These are phyloP conservation scores for Lepidopterella palustris DNA, from an alignment of 495 filamentous ascomycete genomes.

Conservation along the genomic window DNA sequence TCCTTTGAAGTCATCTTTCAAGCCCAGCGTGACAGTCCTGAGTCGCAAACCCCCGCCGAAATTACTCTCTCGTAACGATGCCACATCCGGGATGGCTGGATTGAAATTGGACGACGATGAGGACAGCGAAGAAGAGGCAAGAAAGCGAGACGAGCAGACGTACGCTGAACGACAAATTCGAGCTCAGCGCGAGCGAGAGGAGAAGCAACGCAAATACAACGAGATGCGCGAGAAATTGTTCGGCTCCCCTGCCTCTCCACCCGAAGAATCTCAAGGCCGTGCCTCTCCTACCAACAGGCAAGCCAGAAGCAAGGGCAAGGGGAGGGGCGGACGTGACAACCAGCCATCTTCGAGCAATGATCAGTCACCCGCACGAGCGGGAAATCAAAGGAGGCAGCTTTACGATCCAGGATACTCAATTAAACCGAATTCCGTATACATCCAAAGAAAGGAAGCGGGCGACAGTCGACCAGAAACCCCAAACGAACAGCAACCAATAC, in stretches of 20 bases:
- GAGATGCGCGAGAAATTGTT: slow-evolving; percentile 81
- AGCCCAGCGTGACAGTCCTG: slow-evolving; percentile 72
- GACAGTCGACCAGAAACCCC: slow-evolving; percentile 41
- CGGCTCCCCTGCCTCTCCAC: slow-evolving; percentile 50
- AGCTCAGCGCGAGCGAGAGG: slow-evolving; percentile 69
- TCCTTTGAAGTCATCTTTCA: slow-evolving; percentile 74
- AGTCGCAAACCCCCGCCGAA: slow-evolving; percentile 67
- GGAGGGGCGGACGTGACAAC: slow-evolving; percentile 37
- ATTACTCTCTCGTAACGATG: slow-evolving; percentile 42
- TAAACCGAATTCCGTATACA: slow-evolving; percentile 51
- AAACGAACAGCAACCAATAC: slow-evolving; percentile 53
- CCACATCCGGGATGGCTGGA: slow-evolving; percentile 48
- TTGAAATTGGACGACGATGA: slow-evolving; percentile 50
- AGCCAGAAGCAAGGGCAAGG: slow-evolving; percentile 26
- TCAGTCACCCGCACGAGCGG: slow-evolving; percentile 38
- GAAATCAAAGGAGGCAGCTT: slow-evolving; percentile 44
- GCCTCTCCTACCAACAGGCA: slow-evolving; percentile 48
- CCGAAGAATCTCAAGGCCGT: slow-evolving; percentile 52
- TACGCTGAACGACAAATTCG: slow-evolving; percentile 67
- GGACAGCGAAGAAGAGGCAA: slow-evolving; percentile 63
- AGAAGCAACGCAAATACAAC: slow-evolving; percentile 83
- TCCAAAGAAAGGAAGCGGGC: slow-evolving; percentile 47
- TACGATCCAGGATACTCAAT: slow-evolving; percentile 68
- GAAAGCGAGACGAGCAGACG: slow-evolving; percentile 48
- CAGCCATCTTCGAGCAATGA: slow-evolving; percentile 44